A percentile compares a stretch with the other conserved stretches of the same genome.
These are phyloP conservation scores for Verticillium klebahnii DNA, from an alignment of 2,329 filamentous ascomycete species.

Conservation along the genomic window DNA sequence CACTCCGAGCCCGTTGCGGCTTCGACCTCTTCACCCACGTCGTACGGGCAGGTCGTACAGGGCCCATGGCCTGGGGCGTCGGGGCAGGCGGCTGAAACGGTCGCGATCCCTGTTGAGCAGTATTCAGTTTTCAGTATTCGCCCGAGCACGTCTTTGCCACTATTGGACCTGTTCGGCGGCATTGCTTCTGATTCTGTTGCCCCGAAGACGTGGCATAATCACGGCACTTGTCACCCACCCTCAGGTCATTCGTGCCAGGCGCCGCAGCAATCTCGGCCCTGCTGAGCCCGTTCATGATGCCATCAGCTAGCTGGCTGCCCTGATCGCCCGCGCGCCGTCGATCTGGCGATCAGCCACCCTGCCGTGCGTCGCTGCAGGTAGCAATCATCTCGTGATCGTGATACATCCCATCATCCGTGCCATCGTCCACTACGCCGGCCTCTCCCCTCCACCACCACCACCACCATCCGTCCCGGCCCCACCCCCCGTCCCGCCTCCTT, in stretches of 20 bases:
- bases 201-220: no score
- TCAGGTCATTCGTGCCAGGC: no score
- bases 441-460: slow-evolving; percentile 4
- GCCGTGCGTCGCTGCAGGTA: no score
- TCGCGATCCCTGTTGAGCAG: slow-evolving; percentile 6
- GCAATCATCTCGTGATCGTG: no score
- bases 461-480: not conserved
- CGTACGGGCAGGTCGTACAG: no score
- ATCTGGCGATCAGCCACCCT: slow-evolving; percentile 4
- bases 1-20: not conserved
- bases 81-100: no score
- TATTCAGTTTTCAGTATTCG: not conserved
- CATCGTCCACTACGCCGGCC: not conserved
- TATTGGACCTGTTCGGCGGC: not conserved
- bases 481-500: slow-evolving; percentile 9
- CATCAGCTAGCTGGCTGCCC: slow-evolving; percentile 1
- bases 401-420: no score
- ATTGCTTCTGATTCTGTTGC: not conserved
- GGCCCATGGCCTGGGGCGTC: no score
- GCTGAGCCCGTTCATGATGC: not conserved
- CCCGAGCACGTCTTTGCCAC: not conserved
- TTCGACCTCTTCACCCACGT: no score
- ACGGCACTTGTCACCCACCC: no score
- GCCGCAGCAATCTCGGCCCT: no score
- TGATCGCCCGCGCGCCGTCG: slow-evolving; percentile 5